These are phyloP conservation scores for Dictyostelium firmibasis DNA, from an alignment of 78 protist species.

Conservation along the genomic window DNA sequence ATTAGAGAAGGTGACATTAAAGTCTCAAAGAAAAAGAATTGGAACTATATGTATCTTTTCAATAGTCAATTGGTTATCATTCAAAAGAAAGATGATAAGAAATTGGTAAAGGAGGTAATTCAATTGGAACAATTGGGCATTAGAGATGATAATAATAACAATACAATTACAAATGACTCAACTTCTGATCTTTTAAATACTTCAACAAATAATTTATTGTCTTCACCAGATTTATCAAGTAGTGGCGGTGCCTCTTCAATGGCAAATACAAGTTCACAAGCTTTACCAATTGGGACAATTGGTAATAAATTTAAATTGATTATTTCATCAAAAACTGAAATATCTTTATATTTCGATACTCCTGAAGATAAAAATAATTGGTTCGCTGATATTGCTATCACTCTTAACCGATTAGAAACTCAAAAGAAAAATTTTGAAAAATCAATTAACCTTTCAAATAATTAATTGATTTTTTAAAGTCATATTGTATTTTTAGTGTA, in stretches of 20 bases:
- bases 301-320: slow-evolving; percentile 2
- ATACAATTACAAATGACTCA: background rate
- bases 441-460: background rate
- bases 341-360: slow-evolving; percentile 6
- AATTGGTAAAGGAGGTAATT: slow-evolving; percentile 13
- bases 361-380: slow-evolving; percentile 16
- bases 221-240: background rate
- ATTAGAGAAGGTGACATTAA: slow-evolving; percentile 18
- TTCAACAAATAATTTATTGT: background rate
- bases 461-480: background rate
- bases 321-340: background rate
- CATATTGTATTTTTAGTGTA: background rate
- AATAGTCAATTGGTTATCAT: slow-evolving; percentile 19
- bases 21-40: slow-evolving; percentile 10
- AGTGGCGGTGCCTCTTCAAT: background rate
- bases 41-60: slow-evolving; percentile 34
- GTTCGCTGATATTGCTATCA: slow-evolving; percentile 20
- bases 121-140: background rate
- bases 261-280: background rate
- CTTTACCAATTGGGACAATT: background rate
- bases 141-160: background rate
- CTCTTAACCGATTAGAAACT: slow-evolving; percentile 21
- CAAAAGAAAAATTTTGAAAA: background rate
- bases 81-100: slow-evolving; percentile 1
- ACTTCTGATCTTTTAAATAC: background rate